phyloP scores from a whole-genome alignment of 2,329 filamentous ascomycete genomes.

The Aspergillus sp. region DNA sequence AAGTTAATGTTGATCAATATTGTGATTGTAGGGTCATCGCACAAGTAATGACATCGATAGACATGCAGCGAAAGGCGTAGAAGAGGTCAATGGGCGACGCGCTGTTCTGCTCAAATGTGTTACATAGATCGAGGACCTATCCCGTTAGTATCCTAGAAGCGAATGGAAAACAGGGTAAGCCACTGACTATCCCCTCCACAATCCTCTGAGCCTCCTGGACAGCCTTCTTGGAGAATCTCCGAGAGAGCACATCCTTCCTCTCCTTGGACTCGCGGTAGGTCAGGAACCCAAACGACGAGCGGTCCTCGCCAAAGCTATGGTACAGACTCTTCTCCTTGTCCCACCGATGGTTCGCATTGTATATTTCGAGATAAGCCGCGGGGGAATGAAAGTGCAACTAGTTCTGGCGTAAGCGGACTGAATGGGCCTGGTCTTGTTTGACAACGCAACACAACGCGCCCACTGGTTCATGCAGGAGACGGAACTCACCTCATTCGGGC shows the following conservation, averaged over 20 bases:
- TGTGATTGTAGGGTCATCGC: too few relatives aligned
- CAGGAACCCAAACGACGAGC: slow-evolving; percentile 8
- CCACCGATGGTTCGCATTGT: slow-evolving; percentile 3
- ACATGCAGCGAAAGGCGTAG: slow-evolving; percentile 11
- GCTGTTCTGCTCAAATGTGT: not conserved
- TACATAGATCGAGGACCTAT: slow-evolving; percentile 2
- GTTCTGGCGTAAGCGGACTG: not conserved
- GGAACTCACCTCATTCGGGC: slow-evolving; percentile 5
- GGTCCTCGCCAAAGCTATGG: slow-evolving; percentile 7
- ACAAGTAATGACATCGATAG: slow-evolving; percentile 9
- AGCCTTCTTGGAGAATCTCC: slow-evolving; percentile 4
- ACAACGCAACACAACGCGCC: not conserved
- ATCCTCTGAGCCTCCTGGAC: not conserved
- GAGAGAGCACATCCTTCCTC: slow-evolving; percentile 6
- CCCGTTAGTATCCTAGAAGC: not conserved
- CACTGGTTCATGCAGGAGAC: not conserved
- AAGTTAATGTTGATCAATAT: not conserved
- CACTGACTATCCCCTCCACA: not conserved
- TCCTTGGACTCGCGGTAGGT: slow-evolving; percentile 4
- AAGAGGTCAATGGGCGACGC: not conserved
- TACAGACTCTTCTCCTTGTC: slow-evolving; percentile 8
- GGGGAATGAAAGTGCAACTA: slow-evolving; percentile 7
- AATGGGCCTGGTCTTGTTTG: too few relatives aligned
- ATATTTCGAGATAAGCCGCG: slow-evolving; percentile 2
- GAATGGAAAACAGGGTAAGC: not conserved